Percentiles rank a stretch among this genome's conserved stretches.
These are phyloP conservation scores for Talaromyces adpressus DNA, from an alignment of 495 filamentous ascomycete species.

Conservation along the genomic window DNA sequence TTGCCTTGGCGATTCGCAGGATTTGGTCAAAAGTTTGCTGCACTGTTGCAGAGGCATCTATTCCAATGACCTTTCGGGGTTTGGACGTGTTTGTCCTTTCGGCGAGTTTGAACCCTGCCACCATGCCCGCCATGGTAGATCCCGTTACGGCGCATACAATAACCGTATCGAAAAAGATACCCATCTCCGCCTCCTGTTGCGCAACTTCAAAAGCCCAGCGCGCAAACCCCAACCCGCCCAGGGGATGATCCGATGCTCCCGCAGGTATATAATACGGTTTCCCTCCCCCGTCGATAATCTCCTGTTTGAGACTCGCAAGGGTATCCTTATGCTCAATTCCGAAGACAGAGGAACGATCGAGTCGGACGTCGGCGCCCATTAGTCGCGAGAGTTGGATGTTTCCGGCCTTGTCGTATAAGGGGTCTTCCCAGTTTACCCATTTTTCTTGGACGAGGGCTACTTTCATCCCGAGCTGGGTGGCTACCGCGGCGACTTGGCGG, in stretches of 20 bases:
- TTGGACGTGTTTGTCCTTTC: slow-evolving; percentile 33
- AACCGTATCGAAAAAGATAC: slow-evolving; percentile 52
- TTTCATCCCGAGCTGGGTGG: slow-evolving; percentile 43
- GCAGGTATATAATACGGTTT: slow-evolving; percentile 61
- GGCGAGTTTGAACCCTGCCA: slow-evolving; percentile 54
- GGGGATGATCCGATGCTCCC: slow-evolving; percentile 57
- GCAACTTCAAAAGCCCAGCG: slow-evolving; percentile 56
- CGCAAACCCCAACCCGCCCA: slow-evolving; percentile 58
- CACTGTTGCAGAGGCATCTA: slow-evolving; percentile 55
- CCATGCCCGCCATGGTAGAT: slow-evolving; percentile 54
- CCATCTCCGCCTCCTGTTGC: slow-evolving; percentile 49
- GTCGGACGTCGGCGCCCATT: slow-evolving; percentile 51
- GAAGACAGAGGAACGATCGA: slow-evolving; percentile 39
- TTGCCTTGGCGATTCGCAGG: slow-evolving; percentile 51
- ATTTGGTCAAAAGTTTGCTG: slow-evolving; percentile 49
- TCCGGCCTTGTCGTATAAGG: slow-evolving; percentile 47
- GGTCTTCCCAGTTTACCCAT: slow-evolving; percentile 50
- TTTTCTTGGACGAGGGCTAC: slow-evolving; percentile 53
- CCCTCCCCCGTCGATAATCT: slow-evolving; percentile 35
- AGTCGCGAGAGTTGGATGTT: slow-evolving; percentile 58
- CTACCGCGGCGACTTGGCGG: slow-evolving; percentile 53
- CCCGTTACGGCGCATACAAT: slow-evolving; percentile 59
- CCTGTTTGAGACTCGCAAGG: slow-evolving; percentile 35
- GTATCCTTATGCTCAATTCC: slow-evolving; percentile 56
- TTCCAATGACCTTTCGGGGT: slow-evolving; percentile 46